These are phyloP conservation scores for Stemphylium beticola DNA, from an alignment of 2,329 filamentous ascomycete species.

Conservation along the genomic window DNA sequence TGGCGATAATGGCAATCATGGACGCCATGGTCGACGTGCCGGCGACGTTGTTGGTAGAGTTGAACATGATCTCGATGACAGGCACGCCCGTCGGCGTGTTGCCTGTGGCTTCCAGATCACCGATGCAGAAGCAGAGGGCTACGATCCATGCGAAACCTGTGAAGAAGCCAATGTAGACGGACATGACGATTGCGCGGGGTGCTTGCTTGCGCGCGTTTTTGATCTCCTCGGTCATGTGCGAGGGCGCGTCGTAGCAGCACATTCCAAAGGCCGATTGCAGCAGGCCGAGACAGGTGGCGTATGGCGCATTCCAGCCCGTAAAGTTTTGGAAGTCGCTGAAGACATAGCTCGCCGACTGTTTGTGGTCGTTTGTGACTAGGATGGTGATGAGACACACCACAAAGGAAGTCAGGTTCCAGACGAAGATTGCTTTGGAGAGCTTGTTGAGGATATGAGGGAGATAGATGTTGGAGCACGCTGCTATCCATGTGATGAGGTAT, in stretches of 20 bases:
- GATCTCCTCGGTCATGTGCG: conserved; percentile 64
- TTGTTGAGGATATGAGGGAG: conserved; percentile 59
- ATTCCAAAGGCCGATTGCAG: conserved; percentile 62
- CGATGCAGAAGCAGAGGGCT: conserved; percentile 50
- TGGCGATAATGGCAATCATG: conserved; percentile 57
- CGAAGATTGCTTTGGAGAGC: conserved; percentile 57
- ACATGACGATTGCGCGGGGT: conserved; percentile 52
- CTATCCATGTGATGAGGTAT: conserved; percentile 56
- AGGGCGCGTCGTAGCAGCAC: conserved; percentile 58
- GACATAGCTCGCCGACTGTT: conserved; percentile 61
- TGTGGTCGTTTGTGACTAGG: conserved; percentile 60
- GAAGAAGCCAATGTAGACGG: conserved; percentile 49
- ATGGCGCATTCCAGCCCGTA: conserved; percentile 59
- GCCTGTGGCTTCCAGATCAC: conserved; percentile 55
- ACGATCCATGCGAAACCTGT: conserved; percentile 51
- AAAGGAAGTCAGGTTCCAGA: conserved; percentile 63
- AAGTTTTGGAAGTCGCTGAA: conserved; percentile 62
- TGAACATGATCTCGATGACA: conserved; percentile 60
- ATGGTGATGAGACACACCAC: conserved; percentile 60
- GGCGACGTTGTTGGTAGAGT: conserved; percentile 54
- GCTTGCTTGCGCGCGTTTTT: conserved; percentile 58
- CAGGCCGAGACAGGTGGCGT: conserved; percentile 61
- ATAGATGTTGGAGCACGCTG: conserved; percentile 58
- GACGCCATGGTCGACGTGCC: conserved; percentile 55
- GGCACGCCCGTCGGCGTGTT: conserved; percentile 57